These are phyloP conservation scores for Candida tibetensis DNA, from an alignment of 805 yeast genomes.

Conservation along the genomic window DNA sequence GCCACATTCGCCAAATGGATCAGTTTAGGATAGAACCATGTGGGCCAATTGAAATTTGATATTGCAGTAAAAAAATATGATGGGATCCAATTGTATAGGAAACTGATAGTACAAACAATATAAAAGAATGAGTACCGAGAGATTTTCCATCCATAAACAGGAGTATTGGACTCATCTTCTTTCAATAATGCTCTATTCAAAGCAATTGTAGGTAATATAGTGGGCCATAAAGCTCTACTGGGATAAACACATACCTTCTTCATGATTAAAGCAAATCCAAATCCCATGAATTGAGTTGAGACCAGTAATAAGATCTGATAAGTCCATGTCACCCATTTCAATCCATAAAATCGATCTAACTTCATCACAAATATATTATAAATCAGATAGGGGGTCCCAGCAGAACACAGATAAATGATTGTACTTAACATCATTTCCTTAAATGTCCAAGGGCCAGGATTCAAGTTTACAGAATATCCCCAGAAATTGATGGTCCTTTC, in stretches of 20 bases:
- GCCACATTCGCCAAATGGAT: conserved; percentile 38
- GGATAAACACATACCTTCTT: conserved; percentile 51
- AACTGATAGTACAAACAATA: conserved; percentile 30
- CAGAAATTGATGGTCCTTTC: conserved; percentile 17
- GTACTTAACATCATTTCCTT: conserved; percentile 47
- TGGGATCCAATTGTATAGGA: conserved; percentile 43
- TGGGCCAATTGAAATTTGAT: conserved; percentile 44
- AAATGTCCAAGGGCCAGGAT: conserved; percentile 44
- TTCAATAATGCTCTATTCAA: conserved; percentile 40
- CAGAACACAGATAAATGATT: conserved; percentile 42
- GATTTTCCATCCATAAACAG: conserved; percentile 40
- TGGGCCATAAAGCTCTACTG: conserved; percentile 43
- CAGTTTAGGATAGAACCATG: conserved; percentile 42
- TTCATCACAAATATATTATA: conserved; percentile 45
- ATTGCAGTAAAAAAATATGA: conserved; percentile 37
- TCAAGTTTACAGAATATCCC: conserved; percentile 26
- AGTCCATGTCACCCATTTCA: conserved; percentile 46
- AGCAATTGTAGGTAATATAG: conserved; percentile 42
- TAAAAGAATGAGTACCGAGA: conserved; percentile 41
- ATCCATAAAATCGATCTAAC: conserved; percentile 39
- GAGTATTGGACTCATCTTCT: conserved; percentile 20
- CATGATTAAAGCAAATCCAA: conserved; percentile 64
- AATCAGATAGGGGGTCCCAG: conserved; percentile 41
- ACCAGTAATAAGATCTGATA: conserved; percentile 53
- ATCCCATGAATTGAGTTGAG: conserved; percentile 61